Conservation (phyloP, 148 eudicot genomes). For the Amaranthus palmeri region DNA sequence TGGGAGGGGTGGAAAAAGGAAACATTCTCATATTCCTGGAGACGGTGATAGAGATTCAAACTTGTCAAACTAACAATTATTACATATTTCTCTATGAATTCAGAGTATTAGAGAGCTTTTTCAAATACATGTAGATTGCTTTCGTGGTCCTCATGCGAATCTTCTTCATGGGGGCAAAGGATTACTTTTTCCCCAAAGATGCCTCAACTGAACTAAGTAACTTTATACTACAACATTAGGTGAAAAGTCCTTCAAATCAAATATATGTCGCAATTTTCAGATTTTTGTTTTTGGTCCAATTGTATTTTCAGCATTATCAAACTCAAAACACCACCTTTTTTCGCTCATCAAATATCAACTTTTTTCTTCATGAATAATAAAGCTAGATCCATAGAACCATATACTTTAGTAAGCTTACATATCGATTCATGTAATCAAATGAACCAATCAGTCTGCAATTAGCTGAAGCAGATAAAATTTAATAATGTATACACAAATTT, state of each 20-base stretch:
- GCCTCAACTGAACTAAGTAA: neutral
- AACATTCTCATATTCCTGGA: slow-evolving; percentile 22
- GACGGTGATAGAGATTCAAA: slow-evolving; percentile 16
- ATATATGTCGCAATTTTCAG: neutral
- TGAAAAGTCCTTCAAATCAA: neutral
- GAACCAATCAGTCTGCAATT: neutral
- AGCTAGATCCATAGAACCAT: too few species aligned
- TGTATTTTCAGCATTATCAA: neutral
- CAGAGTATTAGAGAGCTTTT: slow-evolving; percentile 1
- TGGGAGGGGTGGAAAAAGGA: slow-evolving; percentile 26
- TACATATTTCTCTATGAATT: neutral
- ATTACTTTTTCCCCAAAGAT: neutral
- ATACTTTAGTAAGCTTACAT: too few species aligned
- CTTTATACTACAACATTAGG: neutral
- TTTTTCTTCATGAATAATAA: too few species aligned
- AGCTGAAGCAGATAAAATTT: neutral
- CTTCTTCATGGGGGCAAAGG: too few species aligned
- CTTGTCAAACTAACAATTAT: slow-evolving; percentile 4
- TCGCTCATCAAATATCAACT: too few species aligned
- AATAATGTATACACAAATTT: slow-evolving; percentile 9
- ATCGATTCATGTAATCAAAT: neutral
- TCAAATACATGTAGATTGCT: slow-evolving; percentile 16
- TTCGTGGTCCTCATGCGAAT: slow-evolving; percentile 5
- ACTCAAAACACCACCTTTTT: neutral
- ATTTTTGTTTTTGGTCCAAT: neutral